Base-by-base conservation (phyloP, 331 rosid genomes). In the Prunus yedoensis region DNA sequence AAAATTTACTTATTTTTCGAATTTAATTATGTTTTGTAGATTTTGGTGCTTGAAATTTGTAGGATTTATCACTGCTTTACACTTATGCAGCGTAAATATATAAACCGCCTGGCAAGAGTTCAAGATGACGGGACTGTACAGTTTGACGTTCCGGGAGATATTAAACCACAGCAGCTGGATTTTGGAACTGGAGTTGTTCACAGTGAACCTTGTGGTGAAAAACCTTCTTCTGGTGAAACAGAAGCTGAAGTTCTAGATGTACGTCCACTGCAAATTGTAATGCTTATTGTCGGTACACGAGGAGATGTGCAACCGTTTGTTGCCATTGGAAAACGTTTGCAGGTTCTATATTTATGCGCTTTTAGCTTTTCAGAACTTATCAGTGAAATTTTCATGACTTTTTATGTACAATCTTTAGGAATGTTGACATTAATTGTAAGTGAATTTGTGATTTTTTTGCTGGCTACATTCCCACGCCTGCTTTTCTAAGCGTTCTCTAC, bases 241-340 rank as follows among this genome's bases (percentile, higher is more conserved):
- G 81, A 67, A 10, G 1, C 27, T 2, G 77, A 73, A 68, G 74
- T 14, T 71, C 80, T 76, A 65, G 75, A 83, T 77, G 67, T 88
- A 76, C 91, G 50, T 47, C 96, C 91, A 0, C 77, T 85, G 81
- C 92, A 92, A 82, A 90, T 94, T 85, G 97, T 85, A 68, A 92
- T 94, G 92, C 96, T 94, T 81, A 90, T 94, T 80, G 99, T 92
- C 43, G 99, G 97, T 28, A 94, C 97, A 41, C 84, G 88, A 65
- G 97, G 99, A 82, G 99, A 94, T 81, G 97, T 94, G 43, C 99
- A 94, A 50, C 97, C 99, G 61, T 94, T 94, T 84, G 83, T 89
- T 84, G 97, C 99, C 75, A 92, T 94, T 47, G 99, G 97, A 73
- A 92, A 88, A 64, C 89, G 85, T 72, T 87, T 94, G 77, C 97